Base-by-base conservation (phyloP, 805 yeast genomes). In the Hyphopichia homilentoma region DNA sequence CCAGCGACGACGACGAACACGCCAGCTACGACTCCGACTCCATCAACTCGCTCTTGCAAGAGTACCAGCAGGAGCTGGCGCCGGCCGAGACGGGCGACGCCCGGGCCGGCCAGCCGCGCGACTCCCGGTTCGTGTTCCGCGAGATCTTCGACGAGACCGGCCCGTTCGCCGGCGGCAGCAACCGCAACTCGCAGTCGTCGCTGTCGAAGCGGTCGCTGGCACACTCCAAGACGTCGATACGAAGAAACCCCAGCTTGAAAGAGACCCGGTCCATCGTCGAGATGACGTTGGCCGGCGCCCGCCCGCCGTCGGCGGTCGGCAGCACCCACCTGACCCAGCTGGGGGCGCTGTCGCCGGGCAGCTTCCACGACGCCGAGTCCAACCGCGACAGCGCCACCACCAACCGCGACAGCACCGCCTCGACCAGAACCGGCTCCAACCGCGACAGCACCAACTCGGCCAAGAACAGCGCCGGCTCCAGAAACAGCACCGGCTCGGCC, bases 1-100 rank as follows among this genome's bases (percentile, higher is more conserved):
- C 68, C n/a, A 43, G 55, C 2, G 44, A 53, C 2, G 42, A 33
- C 15, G 48, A 43, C 24, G 43, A 43, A 4, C 56, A 49, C 18
- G 35, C 36, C 3, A 24, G 16, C n/a, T 23, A 31, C 16, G 35
- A 48, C 20, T 47, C 57, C 3, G 61, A 54, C 14, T 56, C 61
- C 18, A 48, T 61, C 7, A 54, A 58, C 30, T 52, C 59, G 12
- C 46, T 61, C 6, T 45, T 61, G 5, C 48, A 55, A 17, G 65
- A 57, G 22, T 59, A 61, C 30, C n/a, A n/a, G n/a, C n/a, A n/a
- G n/a, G n/a, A n/a, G n/a, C n/a, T n/a, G n/a, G n/a, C n/a, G n/a
- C n/a, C n/a, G n/a, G n/a, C n/a, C n/a, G n/a, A n/a, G n/a, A n/a
- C n/a, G n/a, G n/a, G n/a, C n/a, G 46, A 44, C 7, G 32, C 25